Base-by-base conservation (phyloP, 2,329 filamentous ascomycete genomes). In the Ceratocystis eucalypticola region DNA sequence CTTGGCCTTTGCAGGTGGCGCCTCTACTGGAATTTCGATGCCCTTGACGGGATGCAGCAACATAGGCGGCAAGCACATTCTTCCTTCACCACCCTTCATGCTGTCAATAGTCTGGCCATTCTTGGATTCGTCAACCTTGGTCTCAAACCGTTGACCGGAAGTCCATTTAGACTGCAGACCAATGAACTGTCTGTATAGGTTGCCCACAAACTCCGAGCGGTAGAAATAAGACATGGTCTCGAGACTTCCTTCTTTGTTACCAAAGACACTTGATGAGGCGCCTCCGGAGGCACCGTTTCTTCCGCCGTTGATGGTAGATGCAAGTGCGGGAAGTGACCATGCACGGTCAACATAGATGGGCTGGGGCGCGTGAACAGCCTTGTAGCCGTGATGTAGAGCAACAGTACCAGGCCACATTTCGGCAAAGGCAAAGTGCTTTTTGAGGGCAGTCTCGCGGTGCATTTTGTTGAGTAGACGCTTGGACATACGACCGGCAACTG, bases 361-460 rank as follows among this genome's bases (percentile, higher is more conserved):
- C 72, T 97, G 93, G 0, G 93, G 93, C 1, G 87, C 91, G 70
- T 88, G 96, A 15, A 96, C 91, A 46, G 90, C 91, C 78, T 96
- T 97, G 77, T 89, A 86, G 10, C 93, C 93, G 74, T 96, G 92
- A 68, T 96, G 92, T 8, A 97, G 81, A 1, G 92, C 89, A 0
- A 89, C 86, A 0, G 89, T 94, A 0, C 88, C 87, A 0, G 92
- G 90, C 91, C 91, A 96, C 92, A 96, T 96, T 76, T 97, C 93
- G 0, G 91, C 89, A 74, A 96, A 96, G 78, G 94, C 95, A 70
- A 89, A 89, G 75, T 95, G 89, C 71, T 91, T 92, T 73, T 88
- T 87, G 71, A 89, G 83, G 37, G 86, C 85, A 3, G 92, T 96
- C 78, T 96, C 91, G 66, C 85, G 83, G 78, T 97, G 93, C 93